phyloP scores from a whole-genome alignment of 306 rosid species.

The Hylodesmum podocarpum region DNA sequence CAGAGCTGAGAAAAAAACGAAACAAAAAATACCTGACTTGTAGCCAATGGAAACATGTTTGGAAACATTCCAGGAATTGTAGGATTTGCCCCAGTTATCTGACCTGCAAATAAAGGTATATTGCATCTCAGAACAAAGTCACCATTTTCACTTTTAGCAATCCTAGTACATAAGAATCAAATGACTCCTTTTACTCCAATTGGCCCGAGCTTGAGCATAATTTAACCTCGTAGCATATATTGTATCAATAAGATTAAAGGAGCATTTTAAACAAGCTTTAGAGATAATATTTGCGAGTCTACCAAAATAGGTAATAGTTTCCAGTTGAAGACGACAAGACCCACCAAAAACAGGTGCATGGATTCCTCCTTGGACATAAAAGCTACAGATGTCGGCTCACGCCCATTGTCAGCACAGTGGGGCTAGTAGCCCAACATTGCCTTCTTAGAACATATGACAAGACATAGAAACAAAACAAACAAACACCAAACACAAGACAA shows the following conservation, averaged over 20 bases:
- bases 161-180: conserved; percentile 26
- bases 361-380: conserved; percentile 96
- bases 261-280: conserved; percentile 54
- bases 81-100: conserved; percentile 74
- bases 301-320: conserved; percentile 87
- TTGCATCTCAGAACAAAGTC: conserved; percentile 30
- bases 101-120: conserved; percentile 65
- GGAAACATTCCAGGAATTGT: conserved; percentile 93
- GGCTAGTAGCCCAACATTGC: conserved; percentile 99
- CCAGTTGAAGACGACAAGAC: conserved; percentile 98
- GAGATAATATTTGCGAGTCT: conserved; percentile 78
- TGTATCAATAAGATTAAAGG: conserved; percentile 43
- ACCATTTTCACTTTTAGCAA: conserved; percentile 17
- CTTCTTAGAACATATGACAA: conserved; percentile 93
- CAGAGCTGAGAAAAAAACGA: not conserved
- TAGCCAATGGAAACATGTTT: conserved; percentile 78
- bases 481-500: conserved; percentile 97
- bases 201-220: conserved; percentile 39
- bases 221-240: conserved; percentile 40
- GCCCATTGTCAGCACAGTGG: conserved; percentile 99
- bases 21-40: conserved; percentile 72
- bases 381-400: conserved; percentile 99
- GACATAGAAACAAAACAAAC: conserved; percentile 97
- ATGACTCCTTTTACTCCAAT: conserved; percentile 37
- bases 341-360: conserved; percentile 96